phyloP scores from a whole-genome alignment of 2,329 filamentous ascomycete genomes.

The Diaporthe vexans region DNA sequence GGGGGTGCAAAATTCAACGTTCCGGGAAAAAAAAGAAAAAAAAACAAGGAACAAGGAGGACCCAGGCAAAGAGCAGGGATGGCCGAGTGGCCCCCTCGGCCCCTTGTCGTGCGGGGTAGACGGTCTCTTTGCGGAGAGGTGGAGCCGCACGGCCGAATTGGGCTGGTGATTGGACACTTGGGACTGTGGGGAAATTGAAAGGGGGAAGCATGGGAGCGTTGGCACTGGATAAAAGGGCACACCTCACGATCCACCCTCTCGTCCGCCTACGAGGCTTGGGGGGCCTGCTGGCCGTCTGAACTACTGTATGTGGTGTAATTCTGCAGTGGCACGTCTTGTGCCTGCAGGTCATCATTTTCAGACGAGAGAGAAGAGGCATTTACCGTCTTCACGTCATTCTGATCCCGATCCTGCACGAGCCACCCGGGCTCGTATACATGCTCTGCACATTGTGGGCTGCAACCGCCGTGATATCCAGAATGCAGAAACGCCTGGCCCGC shows the following conservation, averaged over 20 bases:
- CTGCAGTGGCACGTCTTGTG: conserved; percentile 21
- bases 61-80: conserved; percentile 7
- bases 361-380: background rate
- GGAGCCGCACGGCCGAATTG: conserved; percentile 8
- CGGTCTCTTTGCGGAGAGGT: conserved; percentile 34
- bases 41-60: conserved; percentile 35
- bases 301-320: conserved; percentile 29
- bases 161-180: background rate
- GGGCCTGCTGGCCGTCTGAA: background rate
- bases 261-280: background rate
- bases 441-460: too few species aligned
- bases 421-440: too few species aligned
- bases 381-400: background rate
- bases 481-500: background rate
- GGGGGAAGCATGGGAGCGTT: background rate
- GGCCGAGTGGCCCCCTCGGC: background rate
- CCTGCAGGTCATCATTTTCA: background rate
- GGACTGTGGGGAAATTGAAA: conserved; percentile 32
- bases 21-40: background rate
- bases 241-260: conserved; percentile 11
- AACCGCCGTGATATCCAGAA: background rate
- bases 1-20: too few species aligned
- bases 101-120: conserved; percentile 30
- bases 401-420: background rate
- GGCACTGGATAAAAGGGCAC: conserved; percentile 14